Percentiles rank a stretch among this genome's conserved stretches.
These are phyloP conservation scores for Suillus alpinus DNA, from an alignment of 768 basidiomycete species.

Conservation along the genomic window DNA sequence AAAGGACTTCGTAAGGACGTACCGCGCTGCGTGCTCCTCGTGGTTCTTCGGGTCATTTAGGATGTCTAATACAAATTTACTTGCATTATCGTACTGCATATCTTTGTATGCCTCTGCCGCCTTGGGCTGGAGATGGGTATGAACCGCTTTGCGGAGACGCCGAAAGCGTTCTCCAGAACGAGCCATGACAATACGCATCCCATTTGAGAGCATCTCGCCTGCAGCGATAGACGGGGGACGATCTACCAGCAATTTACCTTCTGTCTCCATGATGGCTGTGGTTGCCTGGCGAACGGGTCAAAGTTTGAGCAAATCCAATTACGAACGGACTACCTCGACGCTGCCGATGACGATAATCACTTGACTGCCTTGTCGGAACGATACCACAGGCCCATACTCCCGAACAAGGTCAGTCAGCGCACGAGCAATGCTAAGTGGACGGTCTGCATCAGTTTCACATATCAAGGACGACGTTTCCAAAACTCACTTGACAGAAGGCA, in stretches of 20 bases:
- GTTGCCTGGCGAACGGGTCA: constrained; percentile 39
- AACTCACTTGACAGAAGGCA: constrained; percentile 6
- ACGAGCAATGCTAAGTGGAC: constrained; percentile 12
- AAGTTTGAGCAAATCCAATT: not conserved
- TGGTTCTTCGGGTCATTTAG: constrained; percentile 24
- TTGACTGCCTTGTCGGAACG: constrained; percentile 44
- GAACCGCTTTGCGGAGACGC: constrained; percentile 53
- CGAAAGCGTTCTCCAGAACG: constrained; percentile 50
- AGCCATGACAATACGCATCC: constrained; percentile 50
- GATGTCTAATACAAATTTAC: constrained; percentile 8
- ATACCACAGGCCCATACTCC: constrained; percentile 57
- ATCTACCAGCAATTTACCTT: constrained; percentile 47
- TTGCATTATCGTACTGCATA: constrained; percentile 34
- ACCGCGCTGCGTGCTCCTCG: constrained; percentile 27
- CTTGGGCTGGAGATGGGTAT: constrained; percentile 50
- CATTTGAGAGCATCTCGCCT: constrained; percentile 51
- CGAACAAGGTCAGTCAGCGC: constrained; percentile 51
- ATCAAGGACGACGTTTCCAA: not conserved
- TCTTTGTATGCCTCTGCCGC: constrained; percentile 41
- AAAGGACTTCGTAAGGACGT: constrained; percentile 25
- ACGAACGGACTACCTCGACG: not conserved
- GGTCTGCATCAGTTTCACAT: not conserved
- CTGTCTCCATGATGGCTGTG: constrained; percentile 56
- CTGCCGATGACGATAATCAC: constrained; percentile 15
- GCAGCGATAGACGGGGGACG: constrained; percentile 48